These are phyloP conservation scores for Bacidia rubella DNA, from an alignment of 495 filamentous ascomycete species.

Conservation along the genomic window DNA sequence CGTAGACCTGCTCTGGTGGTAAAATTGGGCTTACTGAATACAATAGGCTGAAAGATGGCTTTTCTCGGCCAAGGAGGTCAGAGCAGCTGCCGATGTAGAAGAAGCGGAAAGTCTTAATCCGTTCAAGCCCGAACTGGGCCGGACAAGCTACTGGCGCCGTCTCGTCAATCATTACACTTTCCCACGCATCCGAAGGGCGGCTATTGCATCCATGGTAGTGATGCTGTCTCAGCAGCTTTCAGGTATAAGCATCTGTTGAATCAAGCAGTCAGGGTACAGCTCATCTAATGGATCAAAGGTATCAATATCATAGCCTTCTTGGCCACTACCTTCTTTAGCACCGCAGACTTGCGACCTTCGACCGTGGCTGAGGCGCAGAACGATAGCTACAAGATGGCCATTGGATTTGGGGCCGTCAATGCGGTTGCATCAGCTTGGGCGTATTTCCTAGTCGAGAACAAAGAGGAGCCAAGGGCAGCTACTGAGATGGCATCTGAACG, in stretches of 20 bases:
- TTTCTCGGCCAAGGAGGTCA: neutral
- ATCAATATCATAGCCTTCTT: neutral
- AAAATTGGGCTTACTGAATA: neutral
- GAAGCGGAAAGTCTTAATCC: neutral
- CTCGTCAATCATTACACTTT: neutral
- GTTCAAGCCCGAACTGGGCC: neutral
- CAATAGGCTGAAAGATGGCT: neutral
- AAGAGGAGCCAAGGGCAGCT: neutral
- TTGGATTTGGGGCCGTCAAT: conserved; percentile 1
- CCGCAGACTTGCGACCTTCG: neutral
- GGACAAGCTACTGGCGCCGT: neutral
- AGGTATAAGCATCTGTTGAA: too few species aligned
- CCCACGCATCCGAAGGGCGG: neutral
- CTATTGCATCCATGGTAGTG: neutral
- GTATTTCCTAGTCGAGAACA: conserved; percentile 2
- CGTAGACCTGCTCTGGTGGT: neutral
- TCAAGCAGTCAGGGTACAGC: too few species aligned
- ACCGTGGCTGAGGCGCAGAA: neutral
- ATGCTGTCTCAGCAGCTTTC: neutral
- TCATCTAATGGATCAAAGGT: too few species aligned
- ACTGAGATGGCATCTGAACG: neutral
- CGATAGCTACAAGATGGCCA: conserved; percentile 1
- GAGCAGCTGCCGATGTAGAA: neutral
- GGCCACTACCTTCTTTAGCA: neutral
- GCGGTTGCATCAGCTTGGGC: neutral